phyloP scores from a whole-genome alignment of 306 rosid species.

The Quercus aquifolioides region DNA sequence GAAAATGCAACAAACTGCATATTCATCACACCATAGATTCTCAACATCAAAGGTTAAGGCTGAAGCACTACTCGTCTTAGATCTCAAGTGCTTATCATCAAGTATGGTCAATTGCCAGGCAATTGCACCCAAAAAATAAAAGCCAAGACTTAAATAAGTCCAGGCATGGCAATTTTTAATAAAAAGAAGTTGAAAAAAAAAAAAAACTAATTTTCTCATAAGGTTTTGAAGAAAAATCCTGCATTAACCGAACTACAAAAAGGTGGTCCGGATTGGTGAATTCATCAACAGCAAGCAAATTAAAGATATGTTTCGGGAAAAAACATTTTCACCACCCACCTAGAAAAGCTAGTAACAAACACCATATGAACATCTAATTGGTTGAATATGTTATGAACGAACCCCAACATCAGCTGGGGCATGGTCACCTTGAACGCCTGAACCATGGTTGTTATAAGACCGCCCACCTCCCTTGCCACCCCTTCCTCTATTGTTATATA shows the following conservation, averaged over 20 bases:
- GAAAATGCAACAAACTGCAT: neutral
- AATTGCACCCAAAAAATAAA: neutral
- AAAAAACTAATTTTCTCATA: neutral
- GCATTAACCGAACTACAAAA: slow-evolving; percentile 19
- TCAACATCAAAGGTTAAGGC: neutral
- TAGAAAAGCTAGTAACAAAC: slow-evolving; percentile 16
- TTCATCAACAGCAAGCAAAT: slow-evolving; percentile 35
- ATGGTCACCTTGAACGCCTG: slow-evolving; percentile 49
- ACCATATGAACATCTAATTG: slow-evolving; percentile 37
- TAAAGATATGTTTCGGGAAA: slow-evolving; percentile 34
- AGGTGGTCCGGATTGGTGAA: slow-evolving; percentile 35
- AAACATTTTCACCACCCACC: slow-evolving; percentile 38
- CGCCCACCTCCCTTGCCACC: slow-evolving; percentile 72
- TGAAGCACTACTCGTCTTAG: no score
- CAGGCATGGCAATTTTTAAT: neutral
- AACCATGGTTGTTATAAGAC: slow-evolving; percentile 42
- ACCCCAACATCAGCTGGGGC: slow-evolving; percentile 65
- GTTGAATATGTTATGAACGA: slow-evolving; percentile 37
- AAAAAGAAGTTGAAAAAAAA: neutral
- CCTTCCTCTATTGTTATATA: slow-evolving; percentile 63
- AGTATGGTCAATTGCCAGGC: neutral
- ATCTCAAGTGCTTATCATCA: neutral
- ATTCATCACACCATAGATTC: neutral
- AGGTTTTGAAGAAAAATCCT: slow-evolving; percentile 5
- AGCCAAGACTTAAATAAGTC: neutral